phyloP scores from a whole-genome alignment of 108 stramenopile species.

The Nannochloropsis gaditana region DNA sequence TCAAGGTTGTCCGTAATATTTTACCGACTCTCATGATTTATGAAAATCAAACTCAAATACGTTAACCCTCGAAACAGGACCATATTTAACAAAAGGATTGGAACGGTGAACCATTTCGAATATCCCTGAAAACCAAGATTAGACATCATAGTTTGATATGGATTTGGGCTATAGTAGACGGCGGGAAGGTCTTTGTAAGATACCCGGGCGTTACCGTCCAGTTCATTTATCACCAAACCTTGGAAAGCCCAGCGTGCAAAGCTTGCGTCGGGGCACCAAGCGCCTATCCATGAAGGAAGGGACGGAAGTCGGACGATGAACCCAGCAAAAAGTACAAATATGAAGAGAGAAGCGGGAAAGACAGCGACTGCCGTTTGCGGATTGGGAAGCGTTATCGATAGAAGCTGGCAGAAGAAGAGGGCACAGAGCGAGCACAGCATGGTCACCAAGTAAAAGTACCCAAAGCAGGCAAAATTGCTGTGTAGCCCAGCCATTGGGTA shows the following conservation, averaged over 20 bases:
- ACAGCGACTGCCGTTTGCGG: slow-evolving; percentile 46
- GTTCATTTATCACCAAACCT: slow-evolving; percentile 44
- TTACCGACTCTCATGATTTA: neutral
- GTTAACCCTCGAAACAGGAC: neutral
- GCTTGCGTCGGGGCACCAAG: slow-evolving; percentile 48
- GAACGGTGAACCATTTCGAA: slow-evolving; percentile 4
- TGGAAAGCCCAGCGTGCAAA: slow-evolving; percentile 48
- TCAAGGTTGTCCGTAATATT: neutral
- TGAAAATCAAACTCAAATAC: neutral
- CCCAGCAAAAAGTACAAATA: slow-evolving; percentile 48
- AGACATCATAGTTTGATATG: neutral
- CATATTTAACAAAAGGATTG: slow-evolving; percentile 3
- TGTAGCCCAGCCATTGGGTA: slow-evolving; percentile 45
- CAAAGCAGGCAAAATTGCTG: slow-evolving; percentile 30
- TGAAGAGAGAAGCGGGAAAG: slow-evolving; percentile 49
- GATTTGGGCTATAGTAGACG: neutral
- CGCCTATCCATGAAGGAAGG: slow-evolving; percentile 42
- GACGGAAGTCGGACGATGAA: slow-evolving; percentile 49
- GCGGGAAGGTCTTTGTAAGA: neutral
- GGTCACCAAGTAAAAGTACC: slow-evolving; percentile 43
- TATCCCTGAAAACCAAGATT: neutral
- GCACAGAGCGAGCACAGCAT: slow-evolving; percentile 43
- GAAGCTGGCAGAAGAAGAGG: slow-evolving; percentile 40
- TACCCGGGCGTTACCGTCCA: slow-evolving; percentile 21
- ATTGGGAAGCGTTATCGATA: neutral